A percentile compares a stretch with the other conserved stretches of the same genome.
Conservation (phyloP, 148 eudicot species). For the Euryodendron excelsum region DNA sequence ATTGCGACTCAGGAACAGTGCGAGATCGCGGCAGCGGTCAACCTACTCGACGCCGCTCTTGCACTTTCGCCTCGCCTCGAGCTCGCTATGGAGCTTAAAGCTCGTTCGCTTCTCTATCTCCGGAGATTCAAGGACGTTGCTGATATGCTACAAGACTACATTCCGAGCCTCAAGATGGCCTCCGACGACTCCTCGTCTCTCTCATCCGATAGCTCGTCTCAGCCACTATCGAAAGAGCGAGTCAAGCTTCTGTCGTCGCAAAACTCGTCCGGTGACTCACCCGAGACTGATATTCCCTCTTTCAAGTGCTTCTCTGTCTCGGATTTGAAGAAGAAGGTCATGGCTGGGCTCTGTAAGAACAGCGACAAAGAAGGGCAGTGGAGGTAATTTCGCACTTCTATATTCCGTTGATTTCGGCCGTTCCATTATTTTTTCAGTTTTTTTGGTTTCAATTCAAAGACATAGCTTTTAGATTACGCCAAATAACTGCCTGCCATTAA, state of each 20-base stretch:
- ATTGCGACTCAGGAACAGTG: slow-evolving; percentile 57
- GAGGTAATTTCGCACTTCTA: slow-evolving; percentile 85
- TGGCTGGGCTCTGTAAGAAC: slow-evolving; percentile 65
- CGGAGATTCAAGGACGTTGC: slow-evolving; percentile 83
- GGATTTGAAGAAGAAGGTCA: slow-evolving; percentile 80
- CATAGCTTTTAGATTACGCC: slow-evolving; percentile 52
- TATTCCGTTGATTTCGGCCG: too few species aligned
- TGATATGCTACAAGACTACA: slow-evolving; percentile 81
- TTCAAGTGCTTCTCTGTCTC: slow-evolving; percentile 87
- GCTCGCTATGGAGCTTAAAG: slow-evolving; percentile 70
- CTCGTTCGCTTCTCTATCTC: slow-evolving; percentile 61
- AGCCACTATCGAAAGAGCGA: slow-evolving; percentile 52
- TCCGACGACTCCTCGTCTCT: slow-evolving; percentile 45
- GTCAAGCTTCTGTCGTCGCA: slow-evolving; percentile 32
- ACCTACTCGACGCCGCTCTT: slow-evolving; percentile 63
- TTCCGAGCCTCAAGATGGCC: slow-evolving; percentile 71
- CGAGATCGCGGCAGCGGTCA: slow-evolving; percentile 62
- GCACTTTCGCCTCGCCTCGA: slow-evolving; percentile 62
- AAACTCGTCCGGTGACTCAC: too few species aligned
- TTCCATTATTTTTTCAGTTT: background rate
- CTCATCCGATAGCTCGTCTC: slow-evolving; percentile 61
- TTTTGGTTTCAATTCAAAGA: background rate
- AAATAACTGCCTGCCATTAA: slow-evolving; percentile 19
- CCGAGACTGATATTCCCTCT: slow-evolving; percentile 32
- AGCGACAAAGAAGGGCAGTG: slow-evolving; percentile 85